phyloP scores from a whole-genome alignment of 208 protist species.

The Wallacemonas collosoma region DNA sequence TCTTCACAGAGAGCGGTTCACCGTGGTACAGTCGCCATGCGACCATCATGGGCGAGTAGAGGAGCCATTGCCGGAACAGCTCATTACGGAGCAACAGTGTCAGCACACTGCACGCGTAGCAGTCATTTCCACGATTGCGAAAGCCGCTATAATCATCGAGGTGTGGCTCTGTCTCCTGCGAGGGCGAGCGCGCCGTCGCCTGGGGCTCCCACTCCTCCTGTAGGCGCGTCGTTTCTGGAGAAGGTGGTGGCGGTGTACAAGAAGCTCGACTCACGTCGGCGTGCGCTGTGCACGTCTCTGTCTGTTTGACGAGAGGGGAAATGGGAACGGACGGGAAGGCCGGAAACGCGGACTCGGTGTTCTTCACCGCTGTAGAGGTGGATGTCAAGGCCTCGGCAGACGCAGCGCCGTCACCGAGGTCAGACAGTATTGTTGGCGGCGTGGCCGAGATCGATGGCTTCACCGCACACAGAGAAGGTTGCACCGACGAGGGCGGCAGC shows the following conservation, averaged over 20 bases:
- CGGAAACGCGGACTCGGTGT: too few relatives aligned
- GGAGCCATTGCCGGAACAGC: slow-evolving; percentile 48
- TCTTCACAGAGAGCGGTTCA: neutral
- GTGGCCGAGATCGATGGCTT: neutral
- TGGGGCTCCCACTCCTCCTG: neutral
- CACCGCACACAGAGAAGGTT: neutral
- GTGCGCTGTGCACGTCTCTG: neutral
- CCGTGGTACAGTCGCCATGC: slow-evolving; percentile 13
- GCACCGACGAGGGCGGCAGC: neutral
- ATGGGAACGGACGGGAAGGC: too few relatives aligned
- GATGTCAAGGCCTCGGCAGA: too few relatives aligned
- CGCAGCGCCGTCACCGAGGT: too few relatives aligned
- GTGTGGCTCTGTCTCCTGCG: neutral
- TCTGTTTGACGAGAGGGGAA: neutral
- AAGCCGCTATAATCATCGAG: slow-evolving; percentile 70
- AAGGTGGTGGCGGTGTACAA: neutral
- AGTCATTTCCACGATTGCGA: slow-evolving; percentile 74
- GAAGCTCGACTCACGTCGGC: too few relatives aligned
- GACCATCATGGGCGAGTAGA: slow-evolving; percentile 24
- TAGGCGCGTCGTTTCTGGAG: neutral
- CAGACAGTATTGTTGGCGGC: neutral
- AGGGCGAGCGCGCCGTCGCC: neutral
- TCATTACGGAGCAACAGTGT: slow-evolving; percentile 72
- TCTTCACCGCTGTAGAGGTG: too few relatives aligned
- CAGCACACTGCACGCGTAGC: slow-evolving; percentile 84